A percentile compares a stretch with the other conserved stretches of the same genome.
Conservation (phyloP, 2,329 filamentous ascomycete genomes). For the Huntiella moniliformis region DNA sequence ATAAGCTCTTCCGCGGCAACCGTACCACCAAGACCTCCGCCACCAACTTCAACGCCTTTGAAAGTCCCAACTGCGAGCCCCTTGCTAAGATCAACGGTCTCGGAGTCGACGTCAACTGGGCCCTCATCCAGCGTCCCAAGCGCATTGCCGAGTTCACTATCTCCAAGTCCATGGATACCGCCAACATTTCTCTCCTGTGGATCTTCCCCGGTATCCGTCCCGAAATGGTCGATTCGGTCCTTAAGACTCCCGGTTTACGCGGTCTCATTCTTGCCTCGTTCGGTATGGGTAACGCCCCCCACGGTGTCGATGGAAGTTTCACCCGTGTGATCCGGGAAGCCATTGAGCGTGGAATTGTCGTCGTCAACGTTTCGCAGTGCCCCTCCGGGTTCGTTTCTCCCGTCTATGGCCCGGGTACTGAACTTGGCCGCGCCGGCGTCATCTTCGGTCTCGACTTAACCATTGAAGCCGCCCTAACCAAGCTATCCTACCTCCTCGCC, state of each 20-base stretch:
- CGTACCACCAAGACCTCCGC: conserved; percentile 75
- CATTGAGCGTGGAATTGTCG: conserved; percentile 61
- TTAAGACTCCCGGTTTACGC: conserved; percentile 55
- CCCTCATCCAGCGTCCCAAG: conserved; percentile 54
- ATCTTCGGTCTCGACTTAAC: conserved; percentile 82
- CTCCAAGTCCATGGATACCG: conserved; percentile 58
- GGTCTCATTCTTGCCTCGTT: conserved; percentile 83
- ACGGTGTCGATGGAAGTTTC: conserved; percentile 59
- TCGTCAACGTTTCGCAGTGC: conserved; percentile 88
- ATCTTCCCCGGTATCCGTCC: conserved; percentile 86
- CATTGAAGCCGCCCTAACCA: conserved; percentile 76
- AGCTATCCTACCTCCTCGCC: conserved; percentile 70
- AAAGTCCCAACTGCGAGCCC: conserved; percentile 68
- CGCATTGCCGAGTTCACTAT: conserved; percentile 56
- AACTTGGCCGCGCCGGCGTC: conserved; percentile 64
- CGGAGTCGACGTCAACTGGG: conserved; percentile 66
- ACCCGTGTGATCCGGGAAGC: conserved; percentile 60
- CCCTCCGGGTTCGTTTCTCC: conserved; percentile 57
- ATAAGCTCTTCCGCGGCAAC: conserved; percentile 77
- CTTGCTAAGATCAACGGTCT: conserved; percentile 66
- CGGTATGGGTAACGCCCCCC: conserved; percentile 79
- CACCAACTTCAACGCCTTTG: conserved; percentile 72
- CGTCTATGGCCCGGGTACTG: conserved; percentile 59
- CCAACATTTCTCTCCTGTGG: conserved; percentile 75
- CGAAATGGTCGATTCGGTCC: conserved; percentile 78